Evolutionary conservation across 257 asterid genomes (phyloP), one percentile per base, ranked within the genome.

Genomic region (Perilla frutescens): DNA sequence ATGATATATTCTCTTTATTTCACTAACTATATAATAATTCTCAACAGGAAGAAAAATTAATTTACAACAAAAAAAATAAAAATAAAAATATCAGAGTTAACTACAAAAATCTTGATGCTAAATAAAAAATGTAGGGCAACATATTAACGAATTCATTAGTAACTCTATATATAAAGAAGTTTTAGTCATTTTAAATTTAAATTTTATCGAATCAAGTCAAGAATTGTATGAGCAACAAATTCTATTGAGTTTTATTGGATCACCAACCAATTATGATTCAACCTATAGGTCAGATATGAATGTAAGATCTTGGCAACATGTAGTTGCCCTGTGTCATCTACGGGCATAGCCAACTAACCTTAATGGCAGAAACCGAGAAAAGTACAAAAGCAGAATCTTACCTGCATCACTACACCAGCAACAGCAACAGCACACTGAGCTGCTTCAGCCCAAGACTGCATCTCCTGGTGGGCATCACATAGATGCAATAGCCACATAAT

Each of bases 391-490:
- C 55, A 73, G 45, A 66, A 43, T 40, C 53, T 53, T 62, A 90
- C 99, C 96, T 90, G 99, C 97, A 92, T 95, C 77, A 95, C 97
- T 48, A 95, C 99, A 55, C 99, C 99, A 75, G 99, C 98, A 77
- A 95, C 99, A 82, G 96, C 99, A 67, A 92, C 98, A 75, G 98
- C 99, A 81, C 99, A 95, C 80, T 95, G 89, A 8, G 99, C 99
- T 71, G 99, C 98, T 88, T 95, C 99, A 83, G 98, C 99, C 99
- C 99, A 95, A 67, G 99, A 95, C 78, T 92, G 98, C 99, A 95
- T 95, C 86, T 95, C 99, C 84, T 95, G 99, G 90, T 95, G 99
- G 6, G 99, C 99, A 77, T 95, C 99, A 51, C 99, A 95, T 56
- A 95, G 85, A 80, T 95, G 99, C 79, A 92, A 81, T 76, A 95